Evolutionary conservation across 257 asterid species (phyloP).

Genomic region (Knoxia roxburghii): DNA sequence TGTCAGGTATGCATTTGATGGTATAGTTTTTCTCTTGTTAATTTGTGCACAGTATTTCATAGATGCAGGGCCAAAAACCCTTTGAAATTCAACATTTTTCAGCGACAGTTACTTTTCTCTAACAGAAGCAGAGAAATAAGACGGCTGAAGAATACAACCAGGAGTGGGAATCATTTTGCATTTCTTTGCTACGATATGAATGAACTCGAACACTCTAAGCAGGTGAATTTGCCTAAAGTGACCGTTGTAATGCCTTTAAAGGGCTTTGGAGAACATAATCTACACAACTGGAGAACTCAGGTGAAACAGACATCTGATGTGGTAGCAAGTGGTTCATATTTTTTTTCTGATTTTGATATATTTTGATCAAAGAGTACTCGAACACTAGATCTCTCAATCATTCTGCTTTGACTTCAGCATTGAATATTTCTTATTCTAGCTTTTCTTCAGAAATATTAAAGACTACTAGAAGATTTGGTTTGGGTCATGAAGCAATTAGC

Average conservation of each 20-base stretch:
- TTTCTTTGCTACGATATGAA: constrained; percentile 65
- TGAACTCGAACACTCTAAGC: constrained; percentile 80
- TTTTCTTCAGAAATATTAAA: not conserved
- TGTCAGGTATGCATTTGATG: constrained; percentile 58
- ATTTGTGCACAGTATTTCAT: constrained; percentile 1
- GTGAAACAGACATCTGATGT: constrained; percentile 30
- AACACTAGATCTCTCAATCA: no score
- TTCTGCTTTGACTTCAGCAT: not conserved
- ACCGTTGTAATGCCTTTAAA: constrained; percentile 96
- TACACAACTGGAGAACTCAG: constrained; percentile 98
- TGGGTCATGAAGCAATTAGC: not conserved
- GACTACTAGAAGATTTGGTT: not conserved
- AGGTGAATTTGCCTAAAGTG: constrained; percentile 77
- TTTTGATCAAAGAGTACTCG: not conserved
- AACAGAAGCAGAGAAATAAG: constrained; percentile 82
- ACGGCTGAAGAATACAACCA: constrained; percentile 45
- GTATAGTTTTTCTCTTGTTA: not conserved
- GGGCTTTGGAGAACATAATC: constrained; percentile 97
- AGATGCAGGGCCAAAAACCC: not conserved
- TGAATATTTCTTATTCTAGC: not conserved
- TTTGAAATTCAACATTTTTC: constrained; percentile 8
- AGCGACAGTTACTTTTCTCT: constrained; percentile 18
- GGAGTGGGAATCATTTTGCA: constrained; percentile 66
- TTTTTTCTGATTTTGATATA: not conserved
- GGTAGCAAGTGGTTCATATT: not conserved